Percentiles rank a stretch among this genome's conserved stretches.
Evolutionary conservation across 2,329 filamentous ascomycete species (phyloP).

Genomic region (Tolypocladium inflatum): DNA sequence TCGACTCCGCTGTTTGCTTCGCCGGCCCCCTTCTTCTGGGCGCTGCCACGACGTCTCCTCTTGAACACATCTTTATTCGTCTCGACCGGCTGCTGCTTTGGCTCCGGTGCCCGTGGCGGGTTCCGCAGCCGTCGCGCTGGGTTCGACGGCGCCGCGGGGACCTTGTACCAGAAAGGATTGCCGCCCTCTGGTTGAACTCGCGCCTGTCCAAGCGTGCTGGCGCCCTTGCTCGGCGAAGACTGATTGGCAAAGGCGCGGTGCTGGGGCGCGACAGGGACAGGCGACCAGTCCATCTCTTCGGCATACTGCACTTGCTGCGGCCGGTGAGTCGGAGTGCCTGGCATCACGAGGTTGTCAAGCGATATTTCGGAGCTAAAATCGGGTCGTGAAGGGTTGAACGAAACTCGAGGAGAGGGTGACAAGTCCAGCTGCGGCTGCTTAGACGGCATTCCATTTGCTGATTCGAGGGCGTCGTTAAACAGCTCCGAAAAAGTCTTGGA

Average conservation of each 20-base stretch:
- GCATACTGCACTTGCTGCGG: conserved; percentile 24
- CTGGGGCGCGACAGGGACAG: conserved; percentile 49
- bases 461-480: conserved; percentile 22
- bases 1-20: conserved; percentile 20
- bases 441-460: conserved; percentile 6
- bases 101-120: conserved; percentile 45
- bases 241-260: conserved; percentile 45
- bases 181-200: conserved; percentile 29
- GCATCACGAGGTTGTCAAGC: conserved; percentile 6
- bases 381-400: not conserved
- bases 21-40: conserved; percentile 2
- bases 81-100: conserved; percentile 35
- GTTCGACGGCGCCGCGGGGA: conserved; percentile 60
- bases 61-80: conserved; percentile 41
- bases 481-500: conserved; percentile 34
- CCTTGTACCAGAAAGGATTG: conserved; percentile 58
- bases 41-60: conserved; percentile 9
- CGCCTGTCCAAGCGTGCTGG: conserved; percentile 34
- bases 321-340: conserved; percentile 8
- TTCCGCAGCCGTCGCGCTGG: conserved; percentile 55
- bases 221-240: conserved; percentile 27
- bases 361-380: conserved; percentile 4
- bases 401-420: conserved; percentile 7
- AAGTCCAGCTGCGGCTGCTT: conserved; percentile 8
- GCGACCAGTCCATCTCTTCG: conserved; percentile 68